Percentiles rank a stretch among this genome's conserved stretches.
These are phyloP conservation scores for Hyparrhenia diplandra DNA, from an alignment of 176 grass and related monocot genomes.

Conservation along the genomic window DNA sequence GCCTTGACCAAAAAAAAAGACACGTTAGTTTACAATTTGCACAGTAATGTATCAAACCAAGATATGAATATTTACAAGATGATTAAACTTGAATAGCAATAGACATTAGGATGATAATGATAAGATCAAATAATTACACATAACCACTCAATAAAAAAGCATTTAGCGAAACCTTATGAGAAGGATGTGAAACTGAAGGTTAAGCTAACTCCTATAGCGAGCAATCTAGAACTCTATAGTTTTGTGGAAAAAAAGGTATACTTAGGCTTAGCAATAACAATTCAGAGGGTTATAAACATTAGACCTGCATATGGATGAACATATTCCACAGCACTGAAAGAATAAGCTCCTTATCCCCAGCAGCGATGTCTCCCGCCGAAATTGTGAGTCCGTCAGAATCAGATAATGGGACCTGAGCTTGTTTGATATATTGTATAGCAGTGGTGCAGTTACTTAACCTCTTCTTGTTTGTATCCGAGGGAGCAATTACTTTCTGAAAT, in stretches of 20 bases:
- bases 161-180: too few species aligned
- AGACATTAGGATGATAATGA: neutral
- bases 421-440: slow-evolving; percentile 45
- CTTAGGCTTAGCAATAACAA: neutral
- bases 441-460: slow-evolving; percentile 49
- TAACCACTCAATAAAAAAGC: too few species aligned
- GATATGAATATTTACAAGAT: neutral
- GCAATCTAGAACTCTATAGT: too few species aligned
- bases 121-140: neutral
- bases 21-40: neutral
- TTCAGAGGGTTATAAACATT: neutral
- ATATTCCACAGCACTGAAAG: slow-evolving; percentile 56
- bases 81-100: slow-evolving; percentile 3
- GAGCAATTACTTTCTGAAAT: slow-evolving; percentile 53
- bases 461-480: slow-evolving; percentile 54
- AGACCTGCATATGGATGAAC: slow-evolving; percentile 53
- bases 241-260: neutral
- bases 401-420: slow-evolving; percentile 34
- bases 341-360: slow-evolving; percentile 59
- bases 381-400: slow-evolving; percentile 50
- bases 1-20: neutral
- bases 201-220: neutral
- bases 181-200: neutral
- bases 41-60: neutral
- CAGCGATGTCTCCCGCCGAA: slow-evolving; percentile 44